Evolutionary conservation across 352 stramenopile genomes (phyloP).

Genomic region (Globisporangium canariense): DNA sequence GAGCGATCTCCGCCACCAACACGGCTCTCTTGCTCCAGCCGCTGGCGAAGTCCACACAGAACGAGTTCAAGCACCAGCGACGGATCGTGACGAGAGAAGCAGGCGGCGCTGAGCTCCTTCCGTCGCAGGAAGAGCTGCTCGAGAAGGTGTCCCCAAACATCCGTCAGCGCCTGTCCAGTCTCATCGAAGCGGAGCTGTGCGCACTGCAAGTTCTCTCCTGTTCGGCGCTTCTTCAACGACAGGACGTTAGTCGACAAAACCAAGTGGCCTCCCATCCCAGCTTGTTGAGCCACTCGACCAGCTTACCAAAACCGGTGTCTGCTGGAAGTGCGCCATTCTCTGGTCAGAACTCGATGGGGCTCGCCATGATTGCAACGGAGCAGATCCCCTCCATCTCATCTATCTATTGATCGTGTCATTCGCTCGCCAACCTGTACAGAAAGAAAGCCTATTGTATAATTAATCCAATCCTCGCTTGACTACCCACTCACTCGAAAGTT

Average conservation of each 20-base stretch:
- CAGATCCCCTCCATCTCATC: conserved; percentile 46
- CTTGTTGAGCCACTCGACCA: conserved; percentile 18
- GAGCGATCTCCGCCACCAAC: conserved; percentile 6
- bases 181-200: conserved; percentile 78
- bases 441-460: conserved; percentile 13
- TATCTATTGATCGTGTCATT: conserved; percentile 41
- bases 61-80: conserved; percentile 7
- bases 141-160: conserved; percentile 68
- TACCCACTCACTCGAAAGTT: background rate
- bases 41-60: background rate
- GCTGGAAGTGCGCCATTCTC: conserved; percentile 14
- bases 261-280: conserved; percentile 26
- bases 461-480: conserved; percentile 5
- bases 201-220: conserved; percentile 80
- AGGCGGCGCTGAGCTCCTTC: conserved; percentile 32
- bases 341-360: conserved; percentile 23
- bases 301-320: background rate
- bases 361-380: conserved; percentile 57
- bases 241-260: conserved; percentile 29
- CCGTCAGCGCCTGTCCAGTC: conserved; percentile 59
- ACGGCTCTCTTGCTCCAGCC: conserved; percentile 2
- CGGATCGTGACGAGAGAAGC: conserved; percentile 17
- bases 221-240: conserved; percentile 57
- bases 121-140: conserved; percentile 75
- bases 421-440: conserved; percentile 8